Percentiles rank a stretch among this genome's conserved stretches.
phyloP scores from a whole-genome alignment of 164 flowering plant genomes.

The Liriodendron chinense region DNA sequence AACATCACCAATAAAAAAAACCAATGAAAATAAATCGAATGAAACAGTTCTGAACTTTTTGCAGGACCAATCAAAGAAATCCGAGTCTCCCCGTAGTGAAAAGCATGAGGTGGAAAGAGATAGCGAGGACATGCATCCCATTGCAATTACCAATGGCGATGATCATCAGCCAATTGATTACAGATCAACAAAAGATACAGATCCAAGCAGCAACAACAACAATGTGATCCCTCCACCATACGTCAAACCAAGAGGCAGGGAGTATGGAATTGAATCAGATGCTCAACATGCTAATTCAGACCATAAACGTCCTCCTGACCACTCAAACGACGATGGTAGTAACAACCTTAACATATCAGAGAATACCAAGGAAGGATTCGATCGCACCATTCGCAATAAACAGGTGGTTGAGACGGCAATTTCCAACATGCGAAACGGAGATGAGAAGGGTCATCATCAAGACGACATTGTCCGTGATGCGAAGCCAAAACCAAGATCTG shows the following conservation, averaged over 20 bases:
- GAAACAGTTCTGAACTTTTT: constrained; percentile 1
- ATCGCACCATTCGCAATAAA: background rate
- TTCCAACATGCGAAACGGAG: background rate
- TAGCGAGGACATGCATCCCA: background rate
- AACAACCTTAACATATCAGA: too few species aligned
- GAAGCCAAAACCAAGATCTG: constrained; percentile 45
- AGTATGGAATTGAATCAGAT: background rate
- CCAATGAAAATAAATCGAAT: too few species aligned
- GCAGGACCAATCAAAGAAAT: constrained; percentile 23
- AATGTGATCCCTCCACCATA: constrained; percentile 41
- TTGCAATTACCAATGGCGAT: background rate
- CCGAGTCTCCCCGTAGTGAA: constrained; percentile 12
- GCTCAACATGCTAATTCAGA: constrained; percentile 2
- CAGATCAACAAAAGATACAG: constrained; percentile 10
- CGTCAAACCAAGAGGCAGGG: constrained; percentile 19
- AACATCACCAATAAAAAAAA: background rate
- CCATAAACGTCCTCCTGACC: constrained; percentile 1
- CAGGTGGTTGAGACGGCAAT: constrained; percentile 3
- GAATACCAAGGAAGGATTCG: background rate
- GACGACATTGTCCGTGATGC: constrained; percentile 8
- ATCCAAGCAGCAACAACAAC: constrained; percentile 16
- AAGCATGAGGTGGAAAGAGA: constrained; percentile 1
- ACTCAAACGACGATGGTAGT: background rate
- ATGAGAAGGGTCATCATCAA: background rate
- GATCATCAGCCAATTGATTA: background rate